Conservation (phyloP, 495 filamentous ascomycete species). For the Daldinia caldariorum region DNA sequence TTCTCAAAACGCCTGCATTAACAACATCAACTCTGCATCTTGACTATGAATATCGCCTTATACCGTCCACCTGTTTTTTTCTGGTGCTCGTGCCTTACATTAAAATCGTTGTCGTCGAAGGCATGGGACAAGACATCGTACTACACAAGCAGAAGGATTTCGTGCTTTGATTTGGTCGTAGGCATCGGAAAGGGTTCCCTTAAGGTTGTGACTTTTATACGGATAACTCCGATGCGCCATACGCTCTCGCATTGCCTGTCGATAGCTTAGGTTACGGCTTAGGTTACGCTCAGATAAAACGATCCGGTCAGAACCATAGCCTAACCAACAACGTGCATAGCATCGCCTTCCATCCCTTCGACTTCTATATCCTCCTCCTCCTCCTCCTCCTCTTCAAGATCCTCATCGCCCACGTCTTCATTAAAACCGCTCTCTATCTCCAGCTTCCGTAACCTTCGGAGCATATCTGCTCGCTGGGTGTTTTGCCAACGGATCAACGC, state of each 20-base stretch:
- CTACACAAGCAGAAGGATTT: slow-evolving; percentile 1
- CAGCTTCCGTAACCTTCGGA: slow-evolving; percentile 68
- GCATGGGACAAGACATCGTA: not conserved
- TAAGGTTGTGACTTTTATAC: not conserved
- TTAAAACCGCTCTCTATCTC: slow-evolving; percentile 70
- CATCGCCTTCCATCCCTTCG: slow-evolving; percentile 50
- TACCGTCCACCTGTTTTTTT: slow-evolving; percentile 15
- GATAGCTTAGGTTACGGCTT: not conserved
- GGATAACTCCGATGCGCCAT: not conserved
- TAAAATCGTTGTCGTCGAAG: not conserved
- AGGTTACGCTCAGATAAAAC: slow-evolving; percentile 5
- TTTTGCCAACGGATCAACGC: slow-evolving; percentile 93
- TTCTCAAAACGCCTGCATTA: slow-evolving; percentile 37
- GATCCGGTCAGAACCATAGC: not conserved
- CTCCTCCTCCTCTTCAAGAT: slow-evolving; percentile 57
- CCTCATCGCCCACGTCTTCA: slow-evolving; percentile 54
- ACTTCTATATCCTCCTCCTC: slow-evolving; percentile 57
- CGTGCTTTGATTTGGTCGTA: not conserved
- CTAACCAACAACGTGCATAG: slow-evolving; percentile 46
- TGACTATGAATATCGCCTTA: slow-evolving; percentile 30
- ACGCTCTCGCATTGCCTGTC: not conserved
- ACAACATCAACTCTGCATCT: slow-evolving; percentile 29
- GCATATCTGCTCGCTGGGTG: slow-evolving; percentile 78
- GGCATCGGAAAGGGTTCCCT: not conserved
- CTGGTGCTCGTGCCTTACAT: slow-evolving; percentile 14